Evolutionary conservation across 2,329 filamentous ascomycete species (phyloP), one percentile per base, ranked within the genome.

Genomic region (Botrytis elliptica): DNA sequence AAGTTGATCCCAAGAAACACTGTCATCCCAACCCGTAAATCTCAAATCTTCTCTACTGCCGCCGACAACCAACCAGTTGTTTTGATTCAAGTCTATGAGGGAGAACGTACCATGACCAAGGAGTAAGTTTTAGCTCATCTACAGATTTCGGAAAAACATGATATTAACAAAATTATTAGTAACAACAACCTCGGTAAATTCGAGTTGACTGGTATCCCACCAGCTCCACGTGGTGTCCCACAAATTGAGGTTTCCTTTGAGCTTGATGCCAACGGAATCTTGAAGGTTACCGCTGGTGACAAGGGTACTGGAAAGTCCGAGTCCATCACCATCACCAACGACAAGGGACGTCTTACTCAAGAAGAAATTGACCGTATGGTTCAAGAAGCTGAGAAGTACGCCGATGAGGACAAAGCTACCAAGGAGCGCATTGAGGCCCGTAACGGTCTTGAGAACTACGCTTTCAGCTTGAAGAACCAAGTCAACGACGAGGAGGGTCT

Each of bases 361-460:
- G 96, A 99, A 80, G 96, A 99, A 85, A 99, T 99, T 80, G 95
- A 98, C 85, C 96, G 96, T 85, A 99, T 99, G 96, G 94, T 99
- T 77, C 91, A 92, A 79, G 96, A 99, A 86, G 96, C 96, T 75
- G 96, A 98, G 90, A 93, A 98, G 87, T 98, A 95, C 84, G 96
- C 96, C 82, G 96, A 99, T 85, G 96, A 98, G 86, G 96, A 99
- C 88, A 98, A 98, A 91, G 95, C 95, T 77, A 97, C 93, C 82
- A 94, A 94, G 83, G 93, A 96, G 87, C 95, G 95, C 86, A 97
- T 99, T 80, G 95, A 98, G 88, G 92, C 95, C 80, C 92, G 95
- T 83, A 98, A 99, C 86, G 90, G 91, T 80, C 92, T 99, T 76
- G 96, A 99, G 91, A 98, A 98, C 91, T 99, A 98, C 86, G 94